Evolutionary conservation across 1,139 yeast species (phyloP).

Genomic region (Taphrina pruni): DNA sequence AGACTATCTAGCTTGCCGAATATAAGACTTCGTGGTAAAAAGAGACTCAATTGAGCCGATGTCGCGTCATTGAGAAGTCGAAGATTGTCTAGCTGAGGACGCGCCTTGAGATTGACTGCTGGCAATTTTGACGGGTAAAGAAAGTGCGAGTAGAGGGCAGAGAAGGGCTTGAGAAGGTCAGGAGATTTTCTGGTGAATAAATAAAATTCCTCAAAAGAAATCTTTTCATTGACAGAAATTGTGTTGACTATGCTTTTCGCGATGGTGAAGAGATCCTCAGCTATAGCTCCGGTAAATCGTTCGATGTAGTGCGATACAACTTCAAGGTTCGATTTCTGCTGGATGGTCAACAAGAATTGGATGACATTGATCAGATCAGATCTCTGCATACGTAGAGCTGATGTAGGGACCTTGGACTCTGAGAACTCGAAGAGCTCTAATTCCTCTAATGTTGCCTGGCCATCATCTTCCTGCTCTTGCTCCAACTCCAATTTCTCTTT

Average conservation of each 20-base stretch:
- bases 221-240: slow-evolving; percentile 3
- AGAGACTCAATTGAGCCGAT: slow-evolving; percentile 16
- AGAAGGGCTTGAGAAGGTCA: background rate
- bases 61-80: slow-evolving; percentile 11
- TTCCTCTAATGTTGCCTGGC: background rate
- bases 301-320: slow-evolving; percentile 22
- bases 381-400: slow-evolving; percentile 1
- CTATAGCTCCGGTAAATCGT: background rate
- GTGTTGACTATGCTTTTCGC: slow-evolving; percentile 4
- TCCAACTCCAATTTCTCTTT: background rate
- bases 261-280: background rate
- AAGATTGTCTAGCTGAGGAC: background rate
- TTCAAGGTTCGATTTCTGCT: slow-evolving; percentile 12
- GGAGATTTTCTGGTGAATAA: slow-evolving; percentile 1
- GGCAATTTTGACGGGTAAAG: slow-evolving; percentile 6
- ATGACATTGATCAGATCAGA: background rate
- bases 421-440: background rate
- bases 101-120: background rate
- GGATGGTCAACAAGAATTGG: slow-evolving; percentile 10
- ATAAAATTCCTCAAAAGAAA: slow-evolving; percentile 3
- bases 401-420: background rate
- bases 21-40: slow-evolving; percentile 12
- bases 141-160: slow-evolving; percentile 15
- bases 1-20: slow-evolving; percentile 16
- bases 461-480: slow-evolving; percentile 2